Base-by-base conservation (phyloP, 768 basidiomycete genomes). In the Mycena sanguinolenta region DNA sequence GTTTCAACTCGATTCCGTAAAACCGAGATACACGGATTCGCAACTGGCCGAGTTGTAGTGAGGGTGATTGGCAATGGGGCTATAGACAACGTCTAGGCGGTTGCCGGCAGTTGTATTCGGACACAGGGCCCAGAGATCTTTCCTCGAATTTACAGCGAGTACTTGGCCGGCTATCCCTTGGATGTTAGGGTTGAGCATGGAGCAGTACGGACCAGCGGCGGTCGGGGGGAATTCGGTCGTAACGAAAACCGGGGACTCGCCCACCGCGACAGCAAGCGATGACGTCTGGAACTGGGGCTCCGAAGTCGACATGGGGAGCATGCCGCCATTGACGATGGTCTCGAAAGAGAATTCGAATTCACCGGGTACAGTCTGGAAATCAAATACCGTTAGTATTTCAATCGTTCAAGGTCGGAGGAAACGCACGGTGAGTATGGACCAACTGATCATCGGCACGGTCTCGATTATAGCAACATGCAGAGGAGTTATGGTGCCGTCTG, bases 61-160 rank as follows among this genome's bases (percentile, higher is more conserved):
- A 3, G 75, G 67, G 61, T 77, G 73, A 32, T 65, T 67, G 23
- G 34, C 36, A 28, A 65, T 46, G 0, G 76, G 75, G 14, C 53
- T 63, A 38, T 54, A 77, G 28, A 77, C 73, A 27, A 76, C 71
- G 34, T 77, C 77, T 19, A 73, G 4, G 0, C 77, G 66, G 7
- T 71, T 69, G 25, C 13, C 44, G 13, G 75, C 75, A 9, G 75
- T 74, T 1, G 70, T 58, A 49, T 77, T 77, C 7, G 71, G 58
- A 49, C 71, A 73, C 2, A 78, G 74, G 12, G 72, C 70, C 66
- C 73, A 78, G 4, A 63, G 63, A 38, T 76, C 74, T 50, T 66
- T 59, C 16, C 65, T 52, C 0, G 67, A 69, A 46, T 61, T 63
- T 7, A 60, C 70, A 5, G 70, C 74, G 28, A 77, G 63, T 1